Conservation (phyloP, 2,329 filamentous ascomycete species). For the Fusarium graminum region DNA sequence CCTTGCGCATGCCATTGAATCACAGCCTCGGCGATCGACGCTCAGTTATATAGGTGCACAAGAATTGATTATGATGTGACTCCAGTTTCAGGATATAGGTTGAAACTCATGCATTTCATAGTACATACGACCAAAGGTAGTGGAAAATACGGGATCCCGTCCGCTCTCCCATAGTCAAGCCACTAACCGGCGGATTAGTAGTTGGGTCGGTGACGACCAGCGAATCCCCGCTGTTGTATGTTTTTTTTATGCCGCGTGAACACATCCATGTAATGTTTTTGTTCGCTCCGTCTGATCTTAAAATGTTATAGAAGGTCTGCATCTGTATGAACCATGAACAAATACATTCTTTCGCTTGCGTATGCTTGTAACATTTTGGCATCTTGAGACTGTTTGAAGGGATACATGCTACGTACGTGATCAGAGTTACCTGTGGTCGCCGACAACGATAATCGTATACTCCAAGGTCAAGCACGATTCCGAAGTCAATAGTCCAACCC, state of each 20-base stretch:
- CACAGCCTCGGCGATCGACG: too few relatives aligned
- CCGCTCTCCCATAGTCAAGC: conserved; percentile 15
- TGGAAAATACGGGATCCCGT: conserved; percentile 12
- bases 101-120: not conserved
- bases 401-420: too few relatives aligned
- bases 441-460: not conserved
- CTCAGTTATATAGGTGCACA: too few relatives aligned
- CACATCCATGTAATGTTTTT: not conserved
- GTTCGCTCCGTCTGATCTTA: not conserved
- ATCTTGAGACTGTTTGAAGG: too few relatives aligned
- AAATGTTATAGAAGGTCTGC: not conserved
- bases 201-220: conserved; percentile 16
- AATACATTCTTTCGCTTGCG: too few relatives aligned
- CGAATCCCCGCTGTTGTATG: conserved; percentile 16
- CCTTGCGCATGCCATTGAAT: not conserved
- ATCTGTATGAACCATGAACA: too few relatives aligned
- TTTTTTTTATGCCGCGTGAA: not conserved
- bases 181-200: conserved; percentile 12
- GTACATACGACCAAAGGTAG: conserved; percentile 10
- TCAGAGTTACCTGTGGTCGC: too few relatives aligned
- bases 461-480: not conserved
- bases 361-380: too few relatives aligned
- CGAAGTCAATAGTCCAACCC: not conserved
- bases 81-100: not conserved
- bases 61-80: not conserved